Conservation (phyloP, 805 yeast species). For the Candida verbasci region DNA sequence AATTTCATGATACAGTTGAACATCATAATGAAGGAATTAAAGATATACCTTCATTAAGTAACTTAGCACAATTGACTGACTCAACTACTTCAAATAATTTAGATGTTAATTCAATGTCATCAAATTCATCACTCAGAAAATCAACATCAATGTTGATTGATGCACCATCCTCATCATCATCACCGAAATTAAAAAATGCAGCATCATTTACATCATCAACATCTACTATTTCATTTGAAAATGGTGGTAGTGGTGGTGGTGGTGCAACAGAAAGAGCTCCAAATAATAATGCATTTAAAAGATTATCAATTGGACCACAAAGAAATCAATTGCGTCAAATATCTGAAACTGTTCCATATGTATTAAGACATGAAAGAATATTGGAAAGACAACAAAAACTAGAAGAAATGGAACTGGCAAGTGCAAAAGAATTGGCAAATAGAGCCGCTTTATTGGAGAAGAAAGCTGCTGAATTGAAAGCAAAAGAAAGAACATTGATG, state of each 20-base stretch:
- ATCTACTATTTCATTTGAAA: constrained; percentile 25
- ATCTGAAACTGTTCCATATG: constrained; percentile 83
- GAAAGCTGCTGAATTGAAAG: constrained; percentile 68
- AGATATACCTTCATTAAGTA: constrained; percentile 53
- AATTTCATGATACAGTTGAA: constrained; percentile 23
- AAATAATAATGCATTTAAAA: constrained; percentile 31
- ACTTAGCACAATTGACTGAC: constrained; percentile 49
- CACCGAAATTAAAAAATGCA: constrained; percentile 24
- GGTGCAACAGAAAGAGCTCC: constrained; percentile 6
- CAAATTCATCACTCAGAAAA: constrained; percentile 17
- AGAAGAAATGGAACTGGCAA: constrained; percentile 73
- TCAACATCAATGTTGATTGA: constrained; percentile 33
- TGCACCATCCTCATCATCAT: constrained; percentile 13
- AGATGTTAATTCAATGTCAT: constrained; percentile 18
- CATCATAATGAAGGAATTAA: constrained; percentile 10
- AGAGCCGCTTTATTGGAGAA: constrained; percentile 75
- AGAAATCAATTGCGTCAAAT: constrained; percentile 69
- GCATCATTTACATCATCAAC: constrained; percentile 27
- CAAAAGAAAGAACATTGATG: constrained; percentile 54
- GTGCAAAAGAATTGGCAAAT: constrained; percentile 67
- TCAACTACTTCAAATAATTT: constrained; percentile 17
- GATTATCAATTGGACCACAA: constrained; percentile 43
- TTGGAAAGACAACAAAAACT: constrained; percentile 71
- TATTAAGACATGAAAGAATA: constrained; percentile 70
- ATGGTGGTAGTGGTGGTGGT: too few species aligned